phyloP scores from a whole-genome alignment of 768 basidiomycete species.

The Daedaleopsis sinensis region DNA sequence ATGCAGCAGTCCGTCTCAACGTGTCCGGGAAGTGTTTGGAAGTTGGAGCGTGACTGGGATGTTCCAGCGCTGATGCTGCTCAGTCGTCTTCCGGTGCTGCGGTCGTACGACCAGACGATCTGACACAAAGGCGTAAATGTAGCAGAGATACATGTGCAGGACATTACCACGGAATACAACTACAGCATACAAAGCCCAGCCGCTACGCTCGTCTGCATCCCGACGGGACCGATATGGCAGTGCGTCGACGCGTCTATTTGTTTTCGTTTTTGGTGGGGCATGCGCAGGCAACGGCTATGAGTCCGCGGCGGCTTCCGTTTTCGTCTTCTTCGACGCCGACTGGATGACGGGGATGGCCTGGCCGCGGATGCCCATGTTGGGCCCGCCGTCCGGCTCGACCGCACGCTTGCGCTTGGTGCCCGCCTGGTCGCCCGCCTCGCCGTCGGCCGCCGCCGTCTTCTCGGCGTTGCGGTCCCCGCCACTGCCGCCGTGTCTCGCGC shows the following conservation, averaged over 20 bases:
- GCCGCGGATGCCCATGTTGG: conserved; percentile 67
- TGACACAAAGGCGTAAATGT: neutral
- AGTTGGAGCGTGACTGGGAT: too few species aligned
- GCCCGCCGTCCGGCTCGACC: conserved; percentile 78
- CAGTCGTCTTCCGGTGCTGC: neutral
- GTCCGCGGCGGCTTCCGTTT: conserved; percentile 38
- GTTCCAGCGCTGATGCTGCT: too few species aligned
- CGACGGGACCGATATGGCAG: too few species aligned
- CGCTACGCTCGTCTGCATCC: neutral
- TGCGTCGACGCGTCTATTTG: neutral
- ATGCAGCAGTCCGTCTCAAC: too few species aligned
- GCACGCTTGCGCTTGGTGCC: conserved; percentile 81
- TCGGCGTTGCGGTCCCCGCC: conserved; percentile 19
- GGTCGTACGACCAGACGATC: neutral
- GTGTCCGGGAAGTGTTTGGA: too few species aligned
- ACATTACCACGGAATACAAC: neutral
- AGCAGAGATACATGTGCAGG: neutral
- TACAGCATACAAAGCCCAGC: neutral
- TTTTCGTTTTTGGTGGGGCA: neutral
- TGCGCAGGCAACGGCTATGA: conserved; percentile 2
- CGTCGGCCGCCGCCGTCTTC: conserved; percentile 14
- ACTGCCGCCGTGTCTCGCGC: conserved; percentile 29
- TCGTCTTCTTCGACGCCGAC: conserved; percentile 42
- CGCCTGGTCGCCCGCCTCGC: conserved; percentile 44
- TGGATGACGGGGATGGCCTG: conserved; percentile 53